These are phyloP conservation scores for Enterocytospora artemiae DNA, from an alignment of 371 early-diverging fungal genomes.

Conservation along the genomic window DNA sequence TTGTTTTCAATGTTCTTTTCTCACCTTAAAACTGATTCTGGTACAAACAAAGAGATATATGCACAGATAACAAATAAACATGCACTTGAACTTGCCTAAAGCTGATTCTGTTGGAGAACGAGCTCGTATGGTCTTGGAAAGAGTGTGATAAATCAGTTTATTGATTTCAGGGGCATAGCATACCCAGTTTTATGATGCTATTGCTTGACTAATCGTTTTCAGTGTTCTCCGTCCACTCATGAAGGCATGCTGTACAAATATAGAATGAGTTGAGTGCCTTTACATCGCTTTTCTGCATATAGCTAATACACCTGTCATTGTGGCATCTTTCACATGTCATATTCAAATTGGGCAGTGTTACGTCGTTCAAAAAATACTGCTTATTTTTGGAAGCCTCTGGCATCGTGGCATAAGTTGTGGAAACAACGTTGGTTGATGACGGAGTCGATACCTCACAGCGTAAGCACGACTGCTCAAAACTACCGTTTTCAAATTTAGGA, in stretches of 20 bases:
- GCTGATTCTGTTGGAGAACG: too few species aligned
- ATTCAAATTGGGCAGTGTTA: slow-evolving; percentile 14
- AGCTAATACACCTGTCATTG: slow-evolving; percentile 14
- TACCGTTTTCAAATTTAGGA: slow-evolving; percentile 69
- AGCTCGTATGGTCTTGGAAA: too few species aligned
- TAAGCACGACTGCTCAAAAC: background rate
- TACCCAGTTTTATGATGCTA: too few species aligned
- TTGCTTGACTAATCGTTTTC: too few species aligned
- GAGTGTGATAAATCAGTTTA: too few species aligned
- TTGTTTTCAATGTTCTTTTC: too few species aligned
- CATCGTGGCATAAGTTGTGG: background rate
- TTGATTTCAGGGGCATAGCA: too few species aligned
- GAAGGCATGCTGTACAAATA: slow-evolving; percentile 14
- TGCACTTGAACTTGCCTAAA: too few species aligned
- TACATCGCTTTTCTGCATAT: slow-evolving; percentile 24
- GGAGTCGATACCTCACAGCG: background rate
- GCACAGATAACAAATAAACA: too few species aligned
- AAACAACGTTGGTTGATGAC: background rate
- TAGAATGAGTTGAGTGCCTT: slow-evolving; percentile 23
- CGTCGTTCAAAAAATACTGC: slow-evolving; percentile 16
- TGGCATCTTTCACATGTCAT: slow-evolving; percentile 12
- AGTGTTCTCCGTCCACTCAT: slow-evolving; percentile 27
- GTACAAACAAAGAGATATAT: too few species aligned
- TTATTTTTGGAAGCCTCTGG: background rate
- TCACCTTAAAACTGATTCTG: too few species aligned